phyloP scores from a whole-genome alignment of 2,329 filamentous ascomycete genomes.

The Fusarium torreyae region DNA sequence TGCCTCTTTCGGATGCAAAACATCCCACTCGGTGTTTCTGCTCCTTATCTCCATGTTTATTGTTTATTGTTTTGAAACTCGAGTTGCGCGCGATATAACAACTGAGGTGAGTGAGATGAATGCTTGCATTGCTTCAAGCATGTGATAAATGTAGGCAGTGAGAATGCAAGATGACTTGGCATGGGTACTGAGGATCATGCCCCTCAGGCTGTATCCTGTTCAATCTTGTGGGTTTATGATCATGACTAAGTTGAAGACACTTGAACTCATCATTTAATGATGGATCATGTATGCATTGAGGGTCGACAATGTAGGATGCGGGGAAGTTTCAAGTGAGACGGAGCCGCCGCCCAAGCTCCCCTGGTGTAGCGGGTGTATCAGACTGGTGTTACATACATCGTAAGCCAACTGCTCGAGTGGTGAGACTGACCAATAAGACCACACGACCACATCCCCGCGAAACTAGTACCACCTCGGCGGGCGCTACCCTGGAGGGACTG shows the following conservation, averaged over 20 bases:
- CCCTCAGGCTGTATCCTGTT: constrained; percentile 4
- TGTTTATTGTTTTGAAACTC: constrained; percentile 36
- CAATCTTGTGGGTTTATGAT: constrained; percentile 7
- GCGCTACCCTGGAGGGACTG: constrained; percentile 36
- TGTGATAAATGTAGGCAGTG: constrained; percentile 32
- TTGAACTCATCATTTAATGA: not conserved
- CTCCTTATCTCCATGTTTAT: constrained; percentile 36
- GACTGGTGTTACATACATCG: constrained; percentile 19
- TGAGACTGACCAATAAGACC: constrained; percentile 37
- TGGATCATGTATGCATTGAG: constrained; percentile 1
- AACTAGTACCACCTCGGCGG: constrained; percentile 19
- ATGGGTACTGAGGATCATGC: not conserved
- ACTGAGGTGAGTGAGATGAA: constrained; percentile 20
- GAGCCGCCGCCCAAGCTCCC: constrained; percentile 11
- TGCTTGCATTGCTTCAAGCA: constrained; percentile 21
- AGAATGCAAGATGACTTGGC: constrained; percentile 18
- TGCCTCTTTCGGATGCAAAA: constrained; percentile 27
- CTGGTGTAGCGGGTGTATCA: constrained; percentile 25
- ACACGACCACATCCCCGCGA: constrained; percentile 38
- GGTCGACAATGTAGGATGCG: constrained; percentile 37
- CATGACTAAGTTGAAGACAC: constrained; percentile 4
- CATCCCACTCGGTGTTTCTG: constrained; percentile 32
- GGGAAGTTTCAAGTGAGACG: constrained; percentile 33
- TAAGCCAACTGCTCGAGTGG: constrained; percentile 4
- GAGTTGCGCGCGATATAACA: constrained; percentile 18